A percentile compares a stretch with the other conserved stretches of the same genome.
Evolutionary conservation across 345 rosid genomes (phyloP).

Genomic region (Eucalyptus camaldulensis): DNA sequence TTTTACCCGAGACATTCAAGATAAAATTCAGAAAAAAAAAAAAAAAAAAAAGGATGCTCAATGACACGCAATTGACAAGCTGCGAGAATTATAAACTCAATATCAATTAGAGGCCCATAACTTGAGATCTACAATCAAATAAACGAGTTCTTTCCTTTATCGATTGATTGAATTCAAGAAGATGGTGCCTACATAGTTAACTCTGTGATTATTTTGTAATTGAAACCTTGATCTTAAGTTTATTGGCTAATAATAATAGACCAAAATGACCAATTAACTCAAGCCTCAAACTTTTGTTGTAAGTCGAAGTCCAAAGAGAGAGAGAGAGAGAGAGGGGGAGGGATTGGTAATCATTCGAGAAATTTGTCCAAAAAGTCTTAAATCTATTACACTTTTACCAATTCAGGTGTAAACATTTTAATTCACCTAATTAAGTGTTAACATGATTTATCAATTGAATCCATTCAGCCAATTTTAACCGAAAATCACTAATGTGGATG

Average conservation of each 20-base stretch:
- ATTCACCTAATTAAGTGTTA: no score
- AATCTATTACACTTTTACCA: no score
- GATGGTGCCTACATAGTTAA: background rate
- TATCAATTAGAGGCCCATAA: background rate
- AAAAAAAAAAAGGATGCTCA: background rate
- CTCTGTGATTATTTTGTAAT: background rate
- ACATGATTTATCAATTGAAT: no score
- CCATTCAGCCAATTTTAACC: no score
- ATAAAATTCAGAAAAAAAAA: background rate
- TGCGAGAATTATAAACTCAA: background rate
- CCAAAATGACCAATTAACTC: background rate
- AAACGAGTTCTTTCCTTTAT: no score
- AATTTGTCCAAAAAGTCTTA: no score
- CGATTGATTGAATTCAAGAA: background rate
- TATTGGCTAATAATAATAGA: background rate
- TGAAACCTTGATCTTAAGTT: background rate
- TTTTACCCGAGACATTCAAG: background rate
- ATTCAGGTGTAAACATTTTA: no score
- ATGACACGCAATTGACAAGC: background rate
- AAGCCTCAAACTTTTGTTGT: background rate
- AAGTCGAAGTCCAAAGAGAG: background rate
- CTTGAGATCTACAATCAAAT: background rate
- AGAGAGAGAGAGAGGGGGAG: no score
- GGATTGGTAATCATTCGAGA: no score
- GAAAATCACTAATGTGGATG: accelerated